phyloP scores from a whole-genome alignment of 495 filamentous ascomycete species.

The Friedmanniomyces endolithicus region DNA sequence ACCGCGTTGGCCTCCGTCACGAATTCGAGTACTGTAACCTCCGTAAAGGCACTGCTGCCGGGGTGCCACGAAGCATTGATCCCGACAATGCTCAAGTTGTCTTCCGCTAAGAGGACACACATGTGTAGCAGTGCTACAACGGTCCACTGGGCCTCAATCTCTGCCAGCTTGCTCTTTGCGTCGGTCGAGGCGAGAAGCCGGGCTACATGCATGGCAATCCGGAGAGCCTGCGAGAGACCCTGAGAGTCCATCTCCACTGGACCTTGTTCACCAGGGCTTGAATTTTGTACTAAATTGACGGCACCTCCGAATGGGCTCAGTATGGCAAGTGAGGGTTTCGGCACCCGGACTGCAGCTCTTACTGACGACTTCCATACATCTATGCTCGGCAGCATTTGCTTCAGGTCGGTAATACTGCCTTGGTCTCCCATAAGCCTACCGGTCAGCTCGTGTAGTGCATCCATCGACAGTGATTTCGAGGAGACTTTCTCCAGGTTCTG shows the following conservation, averaged over 20 bases:
- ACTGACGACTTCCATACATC: conserved; percentile 6
- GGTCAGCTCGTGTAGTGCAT: conserved; percentile 43
- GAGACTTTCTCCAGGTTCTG: conserved; percentile 37
- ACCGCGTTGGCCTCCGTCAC: conserved; percentile 44
- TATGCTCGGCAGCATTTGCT: conserved; percentile 3
- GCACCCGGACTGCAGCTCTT: not conserved
- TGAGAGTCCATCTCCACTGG: conserved; percentile 43
- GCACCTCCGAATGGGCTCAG: conserved; percentile 58
- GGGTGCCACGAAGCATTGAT: conserved; percentile 45
- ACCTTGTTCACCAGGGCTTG: not conserved
- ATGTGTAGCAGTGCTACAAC: conserved; percentile 24
- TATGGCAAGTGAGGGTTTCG: conserved; percentile 35
- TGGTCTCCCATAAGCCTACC: conserved; percentile 35
- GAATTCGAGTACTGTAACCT: conserved; percentile 49
- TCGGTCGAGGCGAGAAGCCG: conserved; percentile 37
- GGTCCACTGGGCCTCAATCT: not conserved
- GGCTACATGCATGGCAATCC: conserved; percentile 57
- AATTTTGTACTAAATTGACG: conserved; percentile 48
- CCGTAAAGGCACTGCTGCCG: conserved; percentile 34
- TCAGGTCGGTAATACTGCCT: not conserved
- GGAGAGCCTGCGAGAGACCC: conserved; percentile 57
- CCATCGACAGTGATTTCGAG: conserved; percentile 38
- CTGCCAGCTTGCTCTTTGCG: conserved; percentile 11
- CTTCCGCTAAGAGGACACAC: conserved; percentile 46
- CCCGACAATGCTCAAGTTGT: conserved; percentile 47